Conservation (phyloP, 179 eudicot species). For the Nepenthes alata region DNA sequence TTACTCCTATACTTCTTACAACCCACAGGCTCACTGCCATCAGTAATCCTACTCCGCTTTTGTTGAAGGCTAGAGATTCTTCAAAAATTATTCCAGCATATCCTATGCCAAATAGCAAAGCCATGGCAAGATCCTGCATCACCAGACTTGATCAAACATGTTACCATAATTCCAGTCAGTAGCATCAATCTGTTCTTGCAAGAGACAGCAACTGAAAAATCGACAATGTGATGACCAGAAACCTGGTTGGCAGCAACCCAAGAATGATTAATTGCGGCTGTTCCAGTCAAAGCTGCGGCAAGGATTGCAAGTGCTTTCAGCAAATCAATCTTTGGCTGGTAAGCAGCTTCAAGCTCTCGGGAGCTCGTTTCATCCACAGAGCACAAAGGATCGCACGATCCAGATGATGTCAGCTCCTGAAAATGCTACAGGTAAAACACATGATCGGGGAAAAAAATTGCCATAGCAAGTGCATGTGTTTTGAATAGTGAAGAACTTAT, state of each 20-base stretch:
- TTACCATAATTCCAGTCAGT: background rate
- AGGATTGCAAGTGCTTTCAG: slow-evolving; percentile 69
- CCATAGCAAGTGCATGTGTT: background rate
- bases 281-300: slow-evolving; percentile 69
- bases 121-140: slow-evolving; percentile 86
- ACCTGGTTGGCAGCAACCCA: slow-evolving; percentile 99
- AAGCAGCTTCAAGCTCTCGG: slow-evolving; percentile 38
- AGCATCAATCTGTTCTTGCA: slow-evolving; percentile 3
- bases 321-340: slow-evolving; percentile 77
- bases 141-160: slow-evolving; percentile 9
- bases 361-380: slow-evolving; percentile 80
- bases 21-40: slow-evolving; percentile 98
- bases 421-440: slow-evolving; percentile 9
- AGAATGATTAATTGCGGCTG: slow-evolving; percentile 73
- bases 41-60: slow-evolving; percentile 91
- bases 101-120: slow-evolving; percentile 75
- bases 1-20: slow-evolving; percentile 83
- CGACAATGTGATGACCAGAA: slow-evolving; percentile 6
- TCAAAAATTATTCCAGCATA: slow-evolving; percentile 92
- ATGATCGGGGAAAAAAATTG: background rate
- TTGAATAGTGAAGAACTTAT: too few species aligned
- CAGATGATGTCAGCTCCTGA: slow-evolving; percentile 50
- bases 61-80: slow-evolving; percentile 91
- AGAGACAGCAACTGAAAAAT: slow-evolving; percentile 13
- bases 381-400: slow-evolving; percentile 83